Percentiles rank a stretch among this genome's conserved stretches.
These are phyloP conservation scores for Torrubiella hemipterigena DNA, from an alignment of 2,329 filamentous ascomycete species.

Conservation along the genomic window DNA sequence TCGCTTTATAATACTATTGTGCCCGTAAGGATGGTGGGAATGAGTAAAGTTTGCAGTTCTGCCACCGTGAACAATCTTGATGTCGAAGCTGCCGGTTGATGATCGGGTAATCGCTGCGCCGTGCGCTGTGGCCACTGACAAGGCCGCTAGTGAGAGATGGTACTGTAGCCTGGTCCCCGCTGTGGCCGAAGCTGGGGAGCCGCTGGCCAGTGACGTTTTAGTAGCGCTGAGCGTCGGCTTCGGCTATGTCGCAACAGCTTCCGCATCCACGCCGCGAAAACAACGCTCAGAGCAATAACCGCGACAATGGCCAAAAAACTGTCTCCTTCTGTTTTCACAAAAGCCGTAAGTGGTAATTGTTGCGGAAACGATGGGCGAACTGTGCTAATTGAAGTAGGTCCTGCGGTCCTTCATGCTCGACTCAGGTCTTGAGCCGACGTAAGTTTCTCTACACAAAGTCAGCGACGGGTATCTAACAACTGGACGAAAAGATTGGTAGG, in stretches of 20 bases:
- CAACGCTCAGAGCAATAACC: too few relatives aligned
- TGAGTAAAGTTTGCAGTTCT: too few relatives aligned
- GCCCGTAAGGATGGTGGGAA: too few relatives aligned
- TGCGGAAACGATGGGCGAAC: not conserved
- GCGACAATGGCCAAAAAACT: slow-evolving; percentile 24
- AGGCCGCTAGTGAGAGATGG: too few relatives aligned
- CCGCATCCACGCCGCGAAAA: too few relatives aligned
- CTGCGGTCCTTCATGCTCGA: slow-evolving; percentile 75
- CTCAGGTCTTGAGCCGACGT: slow-evolving; percentile 86
- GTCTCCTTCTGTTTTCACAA: slow-evolving; percentile 20
- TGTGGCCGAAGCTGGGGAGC: too few relatives aligned
- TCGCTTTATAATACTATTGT: too few relatives aligned
- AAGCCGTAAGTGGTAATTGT: slow-evolving; percentile 14
- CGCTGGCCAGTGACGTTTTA: too few relatives aligned
- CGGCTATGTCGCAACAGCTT: too few relatives aligned
- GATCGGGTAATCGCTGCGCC: slow-evolving; percentile 7
- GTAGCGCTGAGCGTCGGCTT: not conserved
- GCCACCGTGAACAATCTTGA: not conserved
- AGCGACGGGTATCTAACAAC: slow-evolving; percentile 1
- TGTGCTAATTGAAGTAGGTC: slow-evolving; percentile 44
- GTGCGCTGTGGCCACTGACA: too few relatives aligned
- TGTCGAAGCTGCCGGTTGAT: slow-evolving; percentile 4
- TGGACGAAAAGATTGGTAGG: slow-evolving; percentile 7
- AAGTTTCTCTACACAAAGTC: slow-evolving; percentile 14
- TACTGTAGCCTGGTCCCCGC: too few relatives aligned